Conservation (phyloP, 768 basidiomycete species). For the Psilocybe cubensis region DNA sequence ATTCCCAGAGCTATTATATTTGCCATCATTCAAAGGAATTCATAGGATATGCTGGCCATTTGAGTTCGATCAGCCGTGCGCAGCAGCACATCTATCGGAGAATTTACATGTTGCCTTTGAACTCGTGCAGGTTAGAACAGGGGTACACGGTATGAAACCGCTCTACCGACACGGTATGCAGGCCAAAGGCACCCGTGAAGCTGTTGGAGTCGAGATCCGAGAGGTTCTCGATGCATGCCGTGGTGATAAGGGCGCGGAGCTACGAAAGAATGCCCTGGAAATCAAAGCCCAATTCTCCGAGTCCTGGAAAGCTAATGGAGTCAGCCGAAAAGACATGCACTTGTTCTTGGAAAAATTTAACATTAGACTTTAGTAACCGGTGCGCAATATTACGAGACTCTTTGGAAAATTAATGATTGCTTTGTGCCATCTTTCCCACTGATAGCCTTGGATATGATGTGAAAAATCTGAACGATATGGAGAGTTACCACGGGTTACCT, state of each 20-base stretch:
- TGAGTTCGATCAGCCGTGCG: constrained; percentile 9
- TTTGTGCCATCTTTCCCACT: too few relatives aligned
- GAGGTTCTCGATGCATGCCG: constrained; percentile 9
- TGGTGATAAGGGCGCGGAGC: constrained; percentile 2
- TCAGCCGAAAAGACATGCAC: constrained; percentile 3
- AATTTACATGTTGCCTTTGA: constrained; percentile 13
- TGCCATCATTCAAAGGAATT: neutral
- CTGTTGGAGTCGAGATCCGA: constrained; percentile 11
- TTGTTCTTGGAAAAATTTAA: constrained; percentile 6
- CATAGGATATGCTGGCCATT: constrained; percentile 19
- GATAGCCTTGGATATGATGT: too few relatives aligned
- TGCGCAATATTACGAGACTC: too few relatives aligned
- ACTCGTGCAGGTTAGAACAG: constrained; percentile 15
- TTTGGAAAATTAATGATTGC: too few relatives aligned
- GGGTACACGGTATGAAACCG: constrained; percentile 12
- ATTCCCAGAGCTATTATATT: neutral
- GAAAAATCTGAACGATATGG: too few relatives aligned
- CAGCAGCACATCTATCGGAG: constrained; percentile 2
- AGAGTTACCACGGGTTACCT: too few relatives aligned
- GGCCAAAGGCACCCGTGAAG: constrained; percentile 12
- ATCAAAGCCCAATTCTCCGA: neutral
- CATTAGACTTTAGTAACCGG: too few relatives aligned
- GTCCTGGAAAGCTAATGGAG: constrained; percentile 11
- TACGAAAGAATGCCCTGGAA: neutral
- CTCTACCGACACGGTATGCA: constrained; percentile 7